Conservation (phyloP, 1,284 basidiomycete species). For the Austroboletus novae-zelandiae region DNA sequence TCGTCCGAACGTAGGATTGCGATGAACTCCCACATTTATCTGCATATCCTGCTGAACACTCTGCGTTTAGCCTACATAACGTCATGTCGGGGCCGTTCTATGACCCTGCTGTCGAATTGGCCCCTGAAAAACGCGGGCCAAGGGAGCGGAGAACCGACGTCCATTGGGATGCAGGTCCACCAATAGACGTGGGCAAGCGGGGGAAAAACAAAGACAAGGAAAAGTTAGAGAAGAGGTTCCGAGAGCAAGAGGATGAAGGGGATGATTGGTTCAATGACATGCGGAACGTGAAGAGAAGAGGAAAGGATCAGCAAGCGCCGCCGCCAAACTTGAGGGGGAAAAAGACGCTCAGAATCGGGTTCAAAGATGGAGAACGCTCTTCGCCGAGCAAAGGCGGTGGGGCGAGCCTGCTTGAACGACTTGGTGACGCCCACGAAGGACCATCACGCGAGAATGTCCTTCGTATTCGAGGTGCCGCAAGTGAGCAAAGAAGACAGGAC, state of each 20-base stretch:
- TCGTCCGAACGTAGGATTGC: constrained; percentile 61
- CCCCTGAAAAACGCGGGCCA: constrained; percentile 12
- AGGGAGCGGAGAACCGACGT: constrained; percentile 16
- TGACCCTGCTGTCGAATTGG: constrained; percentile 36
- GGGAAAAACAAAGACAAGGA: constrained; percentile 59
- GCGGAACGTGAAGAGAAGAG: constrained; percentile 24
- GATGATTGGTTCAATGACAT: constrained; percentile 62
- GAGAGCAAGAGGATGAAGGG: constrained; percentile 47
- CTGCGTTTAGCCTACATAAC: constrained; percentile 76
- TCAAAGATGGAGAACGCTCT: constrained; percentile 23
- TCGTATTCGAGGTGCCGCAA: constrained; percentile 33
- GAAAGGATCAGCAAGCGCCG: constrained; percentile 10
- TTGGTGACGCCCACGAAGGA: constrained; percentile 21
- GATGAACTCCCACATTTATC: constrained; percentile 46
- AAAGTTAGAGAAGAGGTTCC: constrained; percentile 49
- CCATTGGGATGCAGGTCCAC: constrained; percentile 45
- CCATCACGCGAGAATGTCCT: constrained; percentile 9
- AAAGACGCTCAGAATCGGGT: constrained; percentile 38
- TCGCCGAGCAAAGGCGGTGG: constrained; percentile 8
- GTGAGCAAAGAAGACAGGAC: constrained; percentile 15
- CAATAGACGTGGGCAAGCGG: constrained; percentile 62
- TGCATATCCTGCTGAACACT: constrained; percentile 56
- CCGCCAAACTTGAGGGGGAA: constrained; percentile 16
- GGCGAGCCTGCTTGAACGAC: constrained; percentile 30
- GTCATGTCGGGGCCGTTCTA: constrained; percentile 74